Evolutionary conservation across 1,284 basidiomycete species (phyloP), one percentile per base, ranked within the genome.

Genomic region (Sanguinoderma infundibulare): DNA sequence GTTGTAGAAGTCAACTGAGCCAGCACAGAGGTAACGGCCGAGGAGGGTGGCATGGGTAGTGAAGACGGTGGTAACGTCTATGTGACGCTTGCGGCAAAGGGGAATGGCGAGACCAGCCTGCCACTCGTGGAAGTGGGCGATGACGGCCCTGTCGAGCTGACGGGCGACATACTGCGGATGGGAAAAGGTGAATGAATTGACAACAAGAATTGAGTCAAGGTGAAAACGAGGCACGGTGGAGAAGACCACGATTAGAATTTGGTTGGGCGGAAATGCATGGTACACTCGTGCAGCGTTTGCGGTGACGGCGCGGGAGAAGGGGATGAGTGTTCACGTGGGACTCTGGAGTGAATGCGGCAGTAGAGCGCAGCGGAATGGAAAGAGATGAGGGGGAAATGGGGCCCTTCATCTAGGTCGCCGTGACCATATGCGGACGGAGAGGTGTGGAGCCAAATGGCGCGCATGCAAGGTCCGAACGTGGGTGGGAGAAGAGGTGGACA

Each of bases 41-140:
- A 99, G 91, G 26, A 99, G 87, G 4, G 97, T 99, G n/a, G 97
- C 97, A 75, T 98, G 96, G 44, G 97, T 98, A 28, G 96, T 98
- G 79, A 96, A 96, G 70, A 99, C 94, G 73, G 97, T 98, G 47
- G 96, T 98, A 64, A 98, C 91, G 78, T 98, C 97, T 74, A 99
- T 92, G 74, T 98, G 95, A 60, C 97, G 86, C 80, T 98, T 98
- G 67, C 97, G 86, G 79, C 94, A 96, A 22, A 99, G 86, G 2
- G 97, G 95, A 63, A 99, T 98, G 32, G 97, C 95, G 42, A 98
- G 87, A 60, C 97, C 97, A 6, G 96, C 96, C 76, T 98, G 96
- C 97, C 97, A 99, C 79, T 99, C 97, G 80, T 99, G 97, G 82
- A 99, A 98, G 79, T 98, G 97, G 64, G 95, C 96, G 65, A 98